A percentile compares a stretch with the other conserved stretches of the same genome.
Conservation (phyloP, 768 basidiomycete species). For the Candolleomyces efflorescens region DNA sequence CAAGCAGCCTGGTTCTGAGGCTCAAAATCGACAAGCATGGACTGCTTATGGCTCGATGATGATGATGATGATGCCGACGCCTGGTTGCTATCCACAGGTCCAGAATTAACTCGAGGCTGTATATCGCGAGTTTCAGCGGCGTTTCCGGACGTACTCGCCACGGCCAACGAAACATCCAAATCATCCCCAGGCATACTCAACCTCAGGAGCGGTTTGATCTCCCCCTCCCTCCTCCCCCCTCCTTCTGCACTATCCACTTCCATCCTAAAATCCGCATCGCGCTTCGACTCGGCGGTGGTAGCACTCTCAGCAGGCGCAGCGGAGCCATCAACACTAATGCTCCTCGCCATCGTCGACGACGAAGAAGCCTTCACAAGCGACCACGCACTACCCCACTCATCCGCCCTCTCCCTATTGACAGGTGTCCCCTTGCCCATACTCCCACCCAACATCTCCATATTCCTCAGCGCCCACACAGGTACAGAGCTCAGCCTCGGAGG, state of each 20-base stretch:
- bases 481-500: slow-evolving; percentile 30
- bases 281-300: background rate
- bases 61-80: too few species aligned
- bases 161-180: background rate
- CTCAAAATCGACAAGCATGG: slow-evolving; percentile 6
- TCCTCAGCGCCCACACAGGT: slow-evolving; percentile 22
- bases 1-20: slow-evolving; percentile 7
- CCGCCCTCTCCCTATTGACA: slow-evolving; percentile 23
- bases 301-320: background rate
- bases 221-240: slow-evolving; percentile 1
- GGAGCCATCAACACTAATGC: background rate
- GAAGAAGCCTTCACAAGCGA: background rate
- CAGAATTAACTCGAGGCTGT: background rate
- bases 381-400: slow-evolving; percentile 23
- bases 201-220: slow-evolving; percentile 5
- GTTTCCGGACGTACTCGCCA: too few species aligned
- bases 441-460: slow-evolving; percentile 22
- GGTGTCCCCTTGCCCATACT: slow-evolving; percentile 32
- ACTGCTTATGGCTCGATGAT: background rate
- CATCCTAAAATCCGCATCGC: background rate
- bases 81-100: background rate
- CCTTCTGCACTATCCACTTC: slow-evolving; percentile 2
- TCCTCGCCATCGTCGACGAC: background rate
- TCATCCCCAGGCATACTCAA: slow-evolving; percentile 4
- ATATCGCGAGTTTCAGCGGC: background rate